Evolutionary conservation across 805 yeast species (phyloP).

Genomic region (Starmerella vitae): DNA sequence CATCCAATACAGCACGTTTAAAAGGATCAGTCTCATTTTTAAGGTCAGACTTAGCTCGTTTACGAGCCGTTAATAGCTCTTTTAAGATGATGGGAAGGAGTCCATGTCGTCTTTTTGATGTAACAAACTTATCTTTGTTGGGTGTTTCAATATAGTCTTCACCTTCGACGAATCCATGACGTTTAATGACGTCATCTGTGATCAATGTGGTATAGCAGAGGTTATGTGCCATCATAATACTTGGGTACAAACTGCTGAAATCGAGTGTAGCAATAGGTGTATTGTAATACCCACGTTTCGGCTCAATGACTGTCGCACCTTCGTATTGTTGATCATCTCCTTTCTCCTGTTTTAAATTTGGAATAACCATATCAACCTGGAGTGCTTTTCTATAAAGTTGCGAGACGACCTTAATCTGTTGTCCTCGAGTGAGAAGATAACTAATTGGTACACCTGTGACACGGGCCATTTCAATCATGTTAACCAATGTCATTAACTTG

Average conservation of each 20-base stretch:
- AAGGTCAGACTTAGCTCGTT: slow-evolving; percentile 78
- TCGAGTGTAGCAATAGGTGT: slow-evolving; percentile 96
- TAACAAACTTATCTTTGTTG: slow-evolving; percentile 82
- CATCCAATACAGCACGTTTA: slow-evolving; percentile 82
- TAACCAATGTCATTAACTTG: slow-evolving; percentile 89
- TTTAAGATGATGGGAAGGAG: slow-evolving; percentile 81
- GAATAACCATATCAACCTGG: slow-evolving; percentile 73
- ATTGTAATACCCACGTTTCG: slow-evolving; percentile 86
- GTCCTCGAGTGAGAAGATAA: slow-evolving; percentile 78
- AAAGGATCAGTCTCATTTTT: slow-evolving; percentile 92
- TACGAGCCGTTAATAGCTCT: slow-evolving; percentile 82
- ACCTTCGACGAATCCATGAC: slow-evolving; percentile 44
- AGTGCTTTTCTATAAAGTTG: slow-evolving; percentile 89
- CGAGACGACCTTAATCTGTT: slow-evolving; percentile 92
- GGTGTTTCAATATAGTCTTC: slow-evolving; percentile 81
- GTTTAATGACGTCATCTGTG: slow-evolving; percentile 50
- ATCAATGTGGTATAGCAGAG: slow-evolving; percentile 85
- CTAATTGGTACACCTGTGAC: slow-evolving; percentile 98
- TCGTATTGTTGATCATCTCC: slow-evolving; percentile 83
- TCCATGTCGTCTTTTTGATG: slow-evolving; percentile 56
- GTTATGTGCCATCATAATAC: slow-evolving; percentile 98
- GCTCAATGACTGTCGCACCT: slow-evolving; percentile 99
- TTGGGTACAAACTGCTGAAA: slow-evolving; percentile 94
- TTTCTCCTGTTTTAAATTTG: slow-evolving; percentile 73
- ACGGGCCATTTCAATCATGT: slow-evolving; percentile 98